Conservation (phyloP, 192 early-diverging fungal species). For the Backusella mclennaniae region DNA sequence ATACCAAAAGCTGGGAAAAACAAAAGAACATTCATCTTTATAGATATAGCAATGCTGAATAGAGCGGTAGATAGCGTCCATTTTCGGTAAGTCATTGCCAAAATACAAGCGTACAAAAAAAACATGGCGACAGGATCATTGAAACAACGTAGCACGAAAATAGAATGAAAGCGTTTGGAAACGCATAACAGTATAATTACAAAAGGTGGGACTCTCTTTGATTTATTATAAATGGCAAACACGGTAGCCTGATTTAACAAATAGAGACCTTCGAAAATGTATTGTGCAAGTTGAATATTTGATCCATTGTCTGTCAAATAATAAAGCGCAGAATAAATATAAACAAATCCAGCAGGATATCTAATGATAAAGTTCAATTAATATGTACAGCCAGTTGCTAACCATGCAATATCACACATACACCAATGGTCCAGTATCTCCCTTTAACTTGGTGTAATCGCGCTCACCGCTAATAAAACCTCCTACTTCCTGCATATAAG, state of each 20-base stretch:
- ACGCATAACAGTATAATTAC: conserved; percentile 62
- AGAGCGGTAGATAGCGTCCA: conserved; percentile 54
- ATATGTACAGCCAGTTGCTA: not conserved
- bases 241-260: conserved; percentile 65
- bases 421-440: conserved; percentile 94
- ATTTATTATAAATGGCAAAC: conserved; percentile 62
- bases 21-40: conserved; percentile 96
- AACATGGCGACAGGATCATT: conserved; percentile 93
- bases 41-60: conserved; percentile 78
- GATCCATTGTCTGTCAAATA: conserved; percentile 66
- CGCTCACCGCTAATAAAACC: conserved; percentile 79
- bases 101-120: conserved; percentile 67
- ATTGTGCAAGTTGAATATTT: conserved; percentile 75
- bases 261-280: conserved; percentile 80
- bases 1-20: conserved; percentile 87
- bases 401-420: conserved; percentile 32
- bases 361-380: conserved; percentile 33
- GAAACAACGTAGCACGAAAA: conserved; percentile 88
- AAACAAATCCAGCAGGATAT: conserved; percentile 94
- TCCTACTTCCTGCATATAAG: conserved; percentile 93
- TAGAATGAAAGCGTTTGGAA: conserved; percentile 91
- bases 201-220: conserved; percentile 59
- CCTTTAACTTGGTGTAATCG: conserved; percentile 75
- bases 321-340: conserved; percentile 74
- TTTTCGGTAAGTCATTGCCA: conserved; percentile 55